Evolutionary conservation across 352 stramenopile genomes (phyloP).

Genomic region (Phytophthora megakarya): DNA sequence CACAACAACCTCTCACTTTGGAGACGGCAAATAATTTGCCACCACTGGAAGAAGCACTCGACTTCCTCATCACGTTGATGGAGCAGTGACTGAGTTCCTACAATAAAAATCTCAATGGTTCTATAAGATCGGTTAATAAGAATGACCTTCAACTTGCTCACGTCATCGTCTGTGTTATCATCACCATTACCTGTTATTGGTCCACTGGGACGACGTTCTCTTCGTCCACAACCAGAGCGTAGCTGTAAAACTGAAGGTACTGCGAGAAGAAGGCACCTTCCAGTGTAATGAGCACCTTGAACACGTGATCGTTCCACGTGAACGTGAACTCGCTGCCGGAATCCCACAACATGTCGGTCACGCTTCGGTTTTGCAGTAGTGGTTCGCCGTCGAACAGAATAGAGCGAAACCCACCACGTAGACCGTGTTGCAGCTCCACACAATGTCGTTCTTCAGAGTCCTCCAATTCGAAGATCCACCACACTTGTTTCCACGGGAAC

Average conservation of each 20-base stretch:
- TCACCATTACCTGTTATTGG: constrained; percentile 19
- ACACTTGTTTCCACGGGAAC: constrained; percentile 88
- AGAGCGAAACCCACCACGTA: constrained; percentile 74
- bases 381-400: constrained; percentile 75
- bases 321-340: constrained; percentile 77
- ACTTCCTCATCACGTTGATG: constrained; percentile 59
- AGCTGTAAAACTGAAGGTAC: constrained; percentile 86
- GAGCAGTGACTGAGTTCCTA: constrained; percentile 29
- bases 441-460: constrained; percentile 56
- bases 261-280: constrained; percentile 88
- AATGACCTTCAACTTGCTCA: constrained; percentile 2
- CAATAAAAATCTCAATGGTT: constrained; percentile 12
- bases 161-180: constrained; percentile 15
- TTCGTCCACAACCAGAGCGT: constrained; percentile 78
- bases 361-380: constrained; percentile 67
- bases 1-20: constrained; percentile 8
- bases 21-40: constrained; percentile 31
- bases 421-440: constrained; percentile 78
- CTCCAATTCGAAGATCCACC: constrained; percentile 80
- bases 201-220: constrained; percentile 65
- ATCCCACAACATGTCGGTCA: constrained; percentile 82
- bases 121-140: constrained; percentile 33
- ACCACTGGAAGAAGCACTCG: constrained; percentile 54
- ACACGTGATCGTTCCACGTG: constrained; percentile 62
- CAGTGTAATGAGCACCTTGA: constrained; percentile 78